A percentile compares a stretch with the other conserved stretches of the same genome.
Evolutionary conservation across 2,329 filamentous ascomycete species (phyloP).

Genomic region (Cordyceps javanica): DNA sequence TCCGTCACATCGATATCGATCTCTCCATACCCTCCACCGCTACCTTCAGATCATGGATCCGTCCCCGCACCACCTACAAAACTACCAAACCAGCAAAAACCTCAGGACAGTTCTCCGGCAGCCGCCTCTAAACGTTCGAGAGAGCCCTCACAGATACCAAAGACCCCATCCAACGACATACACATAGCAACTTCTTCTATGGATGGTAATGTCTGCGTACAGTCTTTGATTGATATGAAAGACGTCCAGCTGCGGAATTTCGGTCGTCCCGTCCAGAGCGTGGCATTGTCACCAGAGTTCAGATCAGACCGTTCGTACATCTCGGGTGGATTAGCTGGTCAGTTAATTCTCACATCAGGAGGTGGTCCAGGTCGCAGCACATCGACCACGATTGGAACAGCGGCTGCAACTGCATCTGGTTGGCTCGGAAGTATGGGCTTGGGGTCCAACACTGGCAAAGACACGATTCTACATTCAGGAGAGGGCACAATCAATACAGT

Average conservation of each 20-base stretch:
- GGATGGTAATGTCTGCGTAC: constrained; percentile 91
- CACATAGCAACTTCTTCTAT: constrained; percentile 91
- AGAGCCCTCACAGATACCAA: constrained; percentile 54
- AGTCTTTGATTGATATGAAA: constrained; percentile 78
- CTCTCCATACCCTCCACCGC: constrained; percentile 67
- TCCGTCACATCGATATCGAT: constrained; percentile 87
- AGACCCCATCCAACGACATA: constrained; percentile 81
- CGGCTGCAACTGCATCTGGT: constrained; percentile 75
- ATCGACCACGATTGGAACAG: constrained; percentile 79
- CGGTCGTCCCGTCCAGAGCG: constrained; percentile 82
- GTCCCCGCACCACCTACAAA: constrained; percentile 20
- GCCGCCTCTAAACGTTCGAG: constrained; percentile 45
- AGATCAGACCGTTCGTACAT: constrained; percentile 84
- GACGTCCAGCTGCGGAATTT: constrained; percentile 93
- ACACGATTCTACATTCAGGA: constrained; percentile 81
- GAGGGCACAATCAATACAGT: constrained; percentile 88
- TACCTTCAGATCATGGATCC: not conserved
- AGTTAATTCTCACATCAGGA: constrained; percentile 78
- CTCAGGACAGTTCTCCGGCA: constrained; percentile 38
- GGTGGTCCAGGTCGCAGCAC: constrained; percentile 76
- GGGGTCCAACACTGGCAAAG: constrained; percentile 70
- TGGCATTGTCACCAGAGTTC: constrained; percentile 92
- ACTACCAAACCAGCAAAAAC: constrained; percentile 20
- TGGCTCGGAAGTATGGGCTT: constrained; percentile 90
- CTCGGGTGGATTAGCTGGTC: constrained; percentile 83